Evolutionary conservation across 2,329 filamentous ascomycete species (phyloP).

Genomic region (Aspergillus ochraceoroseus): DNA sequence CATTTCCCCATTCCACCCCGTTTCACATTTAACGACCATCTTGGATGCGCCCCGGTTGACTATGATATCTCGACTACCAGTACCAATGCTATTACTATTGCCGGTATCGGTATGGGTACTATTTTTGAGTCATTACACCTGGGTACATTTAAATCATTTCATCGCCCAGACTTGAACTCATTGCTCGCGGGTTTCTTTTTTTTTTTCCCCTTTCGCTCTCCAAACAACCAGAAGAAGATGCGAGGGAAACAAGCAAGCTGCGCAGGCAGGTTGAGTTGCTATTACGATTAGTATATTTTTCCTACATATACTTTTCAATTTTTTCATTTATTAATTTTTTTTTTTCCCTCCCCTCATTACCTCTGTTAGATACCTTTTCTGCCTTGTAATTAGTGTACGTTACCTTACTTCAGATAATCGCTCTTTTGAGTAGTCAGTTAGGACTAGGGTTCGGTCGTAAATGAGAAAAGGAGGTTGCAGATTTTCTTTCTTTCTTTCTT

Average conservation of each 20-base stretch:
- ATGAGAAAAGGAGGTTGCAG: too few species aligned
- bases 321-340: too few species aligned
- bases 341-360: slow-evolving; percentile 11
- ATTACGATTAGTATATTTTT: too few species aligned
- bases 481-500: too few species aligned
- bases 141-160: slow-evolving; percentile 14
- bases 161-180: background rate
- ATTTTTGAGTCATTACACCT: slow-evolving; percentile 12
- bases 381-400: slow-evolving; percentile 29
- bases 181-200: too few species aligned
- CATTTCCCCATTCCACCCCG: background rate
- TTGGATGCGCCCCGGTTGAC: slow-evolving; percentile 12
- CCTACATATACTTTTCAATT: too few species aligned
- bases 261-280: too few species aligned
- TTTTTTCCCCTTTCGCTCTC: too few species aligned
- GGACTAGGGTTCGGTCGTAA: too few species aligned
- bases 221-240: too few species aligned
- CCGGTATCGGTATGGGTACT: background rate
- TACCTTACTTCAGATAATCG: slow-evolving; percentile 24
- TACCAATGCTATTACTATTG: background rate
- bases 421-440: slow-evolving; percentile 4
- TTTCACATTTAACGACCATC: slow-evolving; percentile 9
- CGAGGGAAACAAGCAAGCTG: too few species aligned
- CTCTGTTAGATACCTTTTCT: slow-evolving; percentile 34
- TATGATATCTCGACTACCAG: slow-evolving; percentile 7